These are phyloP conservation scores for Graphiopsis chlorocephala DNA, from an alignment of 2,329 filamentous ascomycete genomes.

Conservation along the genomic window DNA sequence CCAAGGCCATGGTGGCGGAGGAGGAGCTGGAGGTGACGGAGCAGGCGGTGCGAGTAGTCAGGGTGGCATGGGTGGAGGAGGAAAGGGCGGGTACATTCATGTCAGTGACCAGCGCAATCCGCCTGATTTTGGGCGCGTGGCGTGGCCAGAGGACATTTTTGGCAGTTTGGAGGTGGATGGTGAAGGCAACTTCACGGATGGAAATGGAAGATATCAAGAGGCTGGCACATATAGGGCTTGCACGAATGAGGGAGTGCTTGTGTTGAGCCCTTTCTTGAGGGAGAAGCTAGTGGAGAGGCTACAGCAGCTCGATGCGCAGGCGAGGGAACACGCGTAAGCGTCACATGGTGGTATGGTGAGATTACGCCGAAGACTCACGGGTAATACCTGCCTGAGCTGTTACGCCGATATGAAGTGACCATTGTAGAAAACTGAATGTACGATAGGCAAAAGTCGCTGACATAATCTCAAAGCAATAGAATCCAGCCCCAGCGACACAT, in stretches of 20 bases:
- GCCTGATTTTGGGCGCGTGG: conserved; percentile 63
- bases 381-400: not conserved
- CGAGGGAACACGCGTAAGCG: not conserved
- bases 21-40: conserved; percentile 45
- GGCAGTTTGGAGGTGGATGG: conserved; percentile 62
- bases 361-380: not conserved
- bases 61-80: conserved; percentile 56
- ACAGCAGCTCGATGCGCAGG: conserved; percentile 33
- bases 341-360: not conserved
- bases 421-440: not conserved
- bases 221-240: conserved; percentile 62
- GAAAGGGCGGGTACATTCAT: conserved; percentile 61
- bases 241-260: conserved; percentile 57
- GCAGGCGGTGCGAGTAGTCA: conserved; percentile 57
- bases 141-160: conserved; percentile 65
- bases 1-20: conserved; percentile 33
- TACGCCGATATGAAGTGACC: too few relatives aligned
- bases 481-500: not conserved
- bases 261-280: conserved; percentile 34
- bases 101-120: conserved; percentile 60
- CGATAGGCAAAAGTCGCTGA: not conserved
- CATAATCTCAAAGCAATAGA: not conserved
- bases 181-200: conserved; percentile 55
- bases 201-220: conserved; percentile 57
- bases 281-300: conserved; percentile 34